phyloP scores from a whole-genome alignment of 2,329 filamentous ascomycete genomes.

The Alternaria arborescens region DNA sequence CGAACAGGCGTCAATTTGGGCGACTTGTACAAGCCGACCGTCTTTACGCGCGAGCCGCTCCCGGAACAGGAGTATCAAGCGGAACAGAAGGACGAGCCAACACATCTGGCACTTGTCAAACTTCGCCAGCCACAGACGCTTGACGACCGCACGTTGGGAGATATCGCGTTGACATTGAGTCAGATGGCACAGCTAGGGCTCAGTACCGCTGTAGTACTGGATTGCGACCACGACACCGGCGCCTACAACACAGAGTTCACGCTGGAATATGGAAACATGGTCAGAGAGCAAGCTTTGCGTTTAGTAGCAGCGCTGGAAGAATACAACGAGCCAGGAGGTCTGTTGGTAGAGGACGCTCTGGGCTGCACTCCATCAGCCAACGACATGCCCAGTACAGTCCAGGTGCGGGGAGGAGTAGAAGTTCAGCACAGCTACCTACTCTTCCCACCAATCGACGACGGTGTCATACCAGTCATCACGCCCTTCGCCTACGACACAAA shows the following conservation, averaged over 20 bases:
- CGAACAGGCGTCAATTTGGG: constrained; percentile 67
- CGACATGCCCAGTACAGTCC: constrained; percentile 44
- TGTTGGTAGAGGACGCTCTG: constrained; percentile 70
- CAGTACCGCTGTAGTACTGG: constrained; percentile 81
- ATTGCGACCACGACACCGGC: constrained; percentile 63
- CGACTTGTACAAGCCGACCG: constrained; percentile 65
- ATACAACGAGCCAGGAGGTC: constrained; percentile 72
- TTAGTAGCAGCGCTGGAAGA: constrained; percentile 78
- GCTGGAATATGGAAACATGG: constrained; percentile 53
- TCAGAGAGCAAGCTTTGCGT: constrained; percentile 73
- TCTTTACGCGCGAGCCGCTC: constrained; percentile 65
- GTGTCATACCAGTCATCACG: constrained; percentile 75
- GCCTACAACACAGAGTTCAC: constrained; percentile 41
- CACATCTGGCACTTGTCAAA: constrained; percentile 87
- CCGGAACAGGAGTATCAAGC: constrained; percentile 46
- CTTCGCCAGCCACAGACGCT: constrained; percentile 77
- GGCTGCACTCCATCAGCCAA: constrained; percentile 43
- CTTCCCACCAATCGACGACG: constrained; percentile 70
- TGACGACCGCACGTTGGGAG: constrained; percentile 72
- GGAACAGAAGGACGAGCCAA: constrained; percentile 51
- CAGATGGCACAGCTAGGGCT: constrained; percentile 86
- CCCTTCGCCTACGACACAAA: constrained; percentile 67
- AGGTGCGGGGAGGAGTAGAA: constrained; percentile 48
- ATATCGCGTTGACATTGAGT: constrained; percentile 82
- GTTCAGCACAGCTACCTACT: constrained; percentile 62